phyloP scores from a whole-genome alignment of 768 basidiomycete genomes.

The Cubamyces sp. region DNA sequence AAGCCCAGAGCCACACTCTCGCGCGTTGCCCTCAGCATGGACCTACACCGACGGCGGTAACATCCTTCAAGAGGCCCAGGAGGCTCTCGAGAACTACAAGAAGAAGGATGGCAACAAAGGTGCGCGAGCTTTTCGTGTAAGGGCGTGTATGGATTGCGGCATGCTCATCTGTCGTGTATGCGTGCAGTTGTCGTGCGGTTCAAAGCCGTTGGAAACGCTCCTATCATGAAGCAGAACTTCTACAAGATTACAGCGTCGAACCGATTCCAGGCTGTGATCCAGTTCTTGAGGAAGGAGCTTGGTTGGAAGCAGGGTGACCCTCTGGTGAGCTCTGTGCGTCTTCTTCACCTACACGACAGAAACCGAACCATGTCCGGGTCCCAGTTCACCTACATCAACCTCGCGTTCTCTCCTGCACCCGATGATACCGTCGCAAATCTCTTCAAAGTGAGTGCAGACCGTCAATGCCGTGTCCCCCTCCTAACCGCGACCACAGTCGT shows the following conservation, averaged over 20 bases:
- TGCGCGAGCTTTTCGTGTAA: constrained; percentile 32
- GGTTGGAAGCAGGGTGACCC: constrained; percentile 87
- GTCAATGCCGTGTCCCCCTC: not conserved
- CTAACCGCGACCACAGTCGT: constrained; percentile 44
- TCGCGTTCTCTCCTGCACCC: constrained; percentile 76
- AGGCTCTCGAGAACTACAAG: constrained; percentile 84
- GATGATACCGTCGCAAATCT: constrained; percentile 76
- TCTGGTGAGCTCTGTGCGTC: constrained; percentile 54
- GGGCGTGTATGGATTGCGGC: not conserved
- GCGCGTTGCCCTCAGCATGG: constrained; percentile 35
- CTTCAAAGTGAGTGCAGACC: constrained; percentile 52
- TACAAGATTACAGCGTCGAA: constrained; percentile 97
- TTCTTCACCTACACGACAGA: not conserved
- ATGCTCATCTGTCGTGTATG: not conserved
- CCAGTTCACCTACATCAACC: constrained; percentile 79
- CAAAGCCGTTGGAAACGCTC: constrained; percentile 96
- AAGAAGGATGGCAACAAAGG: constrained; percentile 84
- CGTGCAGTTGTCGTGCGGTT: constrained; percentile 91
- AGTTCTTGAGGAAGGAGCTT: constrained; percentile 88
- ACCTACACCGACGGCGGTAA: constrained; percentile 30
- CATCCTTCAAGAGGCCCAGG: constrained; percentile 52
- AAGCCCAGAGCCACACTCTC: constrained; percentile 31
- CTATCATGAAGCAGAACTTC: constrained; percentile 98
- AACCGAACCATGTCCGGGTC: not conserved
- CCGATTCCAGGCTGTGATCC: constrained; percentile 93